Evolutionary conservation across 176 grass and related monocot genomes (phyloP).

Genomic region (Carex parvula): DNA sequence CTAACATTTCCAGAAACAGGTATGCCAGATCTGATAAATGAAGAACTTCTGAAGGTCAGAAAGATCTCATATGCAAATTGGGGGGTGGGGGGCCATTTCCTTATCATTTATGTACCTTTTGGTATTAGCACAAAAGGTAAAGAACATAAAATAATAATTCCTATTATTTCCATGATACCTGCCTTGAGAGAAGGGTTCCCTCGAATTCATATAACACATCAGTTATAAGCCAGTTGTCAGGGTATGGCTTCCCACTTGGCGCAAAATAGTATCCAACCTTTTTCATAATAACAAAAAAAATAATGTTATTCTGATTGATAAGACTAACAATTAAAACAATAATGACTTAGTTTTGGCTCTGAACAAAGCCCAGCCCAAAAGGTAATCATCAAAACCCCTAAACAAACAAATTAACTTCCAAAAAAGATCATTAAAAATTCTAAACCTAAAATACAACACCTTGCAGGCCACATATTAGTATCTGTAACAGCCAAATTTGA

Average conservation of each 20-base stretch:
- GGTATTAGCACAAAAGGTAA: background rate
- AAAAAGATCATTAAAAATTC: background rate
- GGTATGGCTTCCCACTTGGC: constrained; percentile 92
- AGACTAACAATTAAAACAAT: background rate
- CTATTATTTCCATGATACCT: constrained; percentile 47
- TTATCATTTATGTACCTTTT: background rate
- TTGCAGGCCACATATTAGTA: background rate
- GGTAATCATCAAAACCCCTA: background rate
- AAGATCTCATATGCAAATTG: constrained; percentile 15
- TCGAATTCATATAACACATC: constrained; percentile 95
- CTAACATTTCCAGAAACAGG: constrained; percentile 68
- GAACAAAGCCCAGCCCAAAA: background rate
- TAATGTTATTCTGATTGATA: background rate
- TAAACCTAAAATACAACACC: background rate
- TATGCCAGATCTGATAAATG: constrained; percentile 88
- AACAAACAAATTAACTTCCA: background rate
- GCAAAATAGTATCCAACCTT: constrained; percentile 99
- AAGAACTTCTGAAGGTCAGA: constrained; percentile 14
- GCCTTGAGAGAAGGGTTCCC: constrained; percentile 78
- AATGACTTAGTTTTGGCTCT: background rate
- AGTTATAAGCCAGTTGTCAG: constrained; percentile 98
- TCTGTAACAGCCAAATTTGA: background rate
- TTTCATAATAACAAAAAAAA: constrained; percentile 35
- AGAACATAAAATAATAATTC: background rate
- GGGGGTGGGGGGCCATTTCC: background rate